Conservation (phyloP, 2,329 filamentous ascomycete genomes). For the Fusarium newnesense region DNA sequence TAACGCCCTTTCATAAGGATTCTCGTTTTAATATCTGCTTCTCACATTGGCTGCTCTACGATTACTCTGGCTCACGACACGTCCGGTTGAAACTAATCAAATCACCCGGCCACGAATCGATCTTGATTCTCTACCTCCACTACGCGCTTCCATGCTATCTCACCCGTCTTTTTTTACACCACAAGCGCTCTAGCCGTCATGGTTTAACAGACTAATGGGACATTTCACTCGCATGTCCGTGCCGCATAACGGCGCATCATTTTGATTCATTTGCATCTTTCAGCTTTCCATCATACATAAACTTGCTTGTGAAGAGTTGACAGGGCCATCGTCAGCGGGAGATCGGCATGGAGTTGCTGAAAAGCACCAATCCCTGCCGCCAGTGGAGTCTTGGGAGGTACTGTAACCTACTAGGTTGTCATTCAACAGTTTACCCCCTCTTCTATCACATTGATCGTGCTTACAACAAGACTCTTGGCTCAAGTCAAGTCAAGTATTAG, state of each 20-base stretch:
- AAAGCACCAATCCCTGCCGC: slow-evolving; percentile 11
- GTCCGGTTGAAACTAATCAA: not conserved
- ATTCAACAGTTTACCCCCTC: not conserved
- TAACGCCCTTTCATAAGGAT: not conserved
- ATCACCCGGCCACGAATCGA: slow-evolving; percentile 23
- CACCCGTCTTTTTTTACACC: not conserved
- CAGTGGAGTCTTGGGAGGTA: slow-evolving; percentile 4
- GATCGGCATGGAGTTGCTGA: slow-evolving; percentile 33
- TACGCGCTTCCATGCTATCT: not conserved
- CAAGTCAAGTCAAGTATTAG: not conserved
- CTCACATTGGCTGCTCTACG: not conserved
- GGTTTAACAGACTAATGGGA: not conserved
- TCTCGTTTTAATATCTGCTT: not conserved
- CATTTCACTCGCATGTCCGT: not conserved
- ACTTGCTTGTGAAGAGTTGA: not conserved
- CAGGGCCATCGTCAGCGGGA: slow-evolving; percentile 39
- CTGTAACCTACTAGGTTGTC: not conserved
- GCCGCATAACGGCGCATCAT: slow-evolving; percentile 3
- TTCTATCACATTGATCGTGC: slow-evolving; percentile 21
- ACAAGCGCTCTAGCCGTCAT: slow-evolving; percentile 11
- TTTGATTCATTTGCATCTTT: not conserved
- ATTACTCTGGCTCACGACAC: not conserved
- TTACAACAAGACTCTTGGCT: slow-evolving; percentile 1
- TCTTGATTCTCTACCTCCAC: slow-evolving; percentile 25
- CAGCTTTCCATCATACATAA: not conserved